phyloP scores from a whole-genome alignment of 2,329 filamentous ascomycete species.

The Aureobasidium uvarum region DNA sequence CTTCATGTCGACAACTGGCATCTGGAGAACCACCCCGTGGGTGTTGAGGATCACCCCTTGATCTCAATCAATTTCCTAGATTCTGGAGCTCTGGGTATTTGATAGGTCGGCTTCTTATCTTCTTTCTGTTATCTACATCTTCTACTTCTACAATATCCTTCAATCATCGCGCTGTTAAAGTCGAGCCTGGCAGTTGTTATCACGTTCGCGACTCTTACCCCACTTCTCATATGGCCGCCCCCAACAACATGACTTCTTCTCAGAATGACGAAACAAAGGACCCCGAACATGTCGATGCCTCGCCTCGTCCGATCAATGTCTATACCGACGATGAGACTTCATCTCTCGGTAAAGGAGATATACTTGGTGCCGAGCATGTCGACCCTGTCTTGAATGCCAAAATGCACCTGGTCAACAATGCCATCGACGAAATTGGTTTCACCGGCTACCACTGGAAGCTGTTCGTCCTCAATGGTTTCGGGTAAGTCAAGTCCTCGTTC shows the following conservation, averaged over 20 bases:
- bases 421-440: conserved; percentile 56
- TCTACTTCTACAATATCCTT: background rate
- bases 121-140: background rate
- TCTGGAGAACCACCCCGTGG: background rate
- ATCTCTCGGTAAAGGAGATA: conserved; percentile 45
- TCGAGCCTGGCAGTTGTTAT: background rate
- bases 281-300: background rate
- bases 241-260: background rate
- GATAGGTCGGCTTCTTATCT: background rate
- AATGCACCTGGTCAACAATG: conserved; percentile 68
- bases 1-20: background rate
- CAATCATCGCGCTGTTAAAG: background rate
- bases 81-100: background rate
- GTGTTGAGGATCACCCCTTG: background rate
- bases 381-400: conserved; percentile 64
- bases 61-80: background rate
- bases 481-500: conserved; percentile 39
- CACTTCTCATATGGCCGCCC: background rate
- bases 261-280: background rate
- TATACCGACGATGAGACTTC: background rate
- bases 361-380: conserved; percentile 57
- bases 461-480: conserved; percentile 61
- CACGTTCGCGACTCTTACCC: background rate
- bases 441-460: conserved; percentile 57
- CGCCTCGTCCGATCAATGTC: background rate